Evolutionary conservation across 2,329 filamentous ascomycete species (phyloP).

Genomic region (Colletotrichum orchidophilum): DNA sequence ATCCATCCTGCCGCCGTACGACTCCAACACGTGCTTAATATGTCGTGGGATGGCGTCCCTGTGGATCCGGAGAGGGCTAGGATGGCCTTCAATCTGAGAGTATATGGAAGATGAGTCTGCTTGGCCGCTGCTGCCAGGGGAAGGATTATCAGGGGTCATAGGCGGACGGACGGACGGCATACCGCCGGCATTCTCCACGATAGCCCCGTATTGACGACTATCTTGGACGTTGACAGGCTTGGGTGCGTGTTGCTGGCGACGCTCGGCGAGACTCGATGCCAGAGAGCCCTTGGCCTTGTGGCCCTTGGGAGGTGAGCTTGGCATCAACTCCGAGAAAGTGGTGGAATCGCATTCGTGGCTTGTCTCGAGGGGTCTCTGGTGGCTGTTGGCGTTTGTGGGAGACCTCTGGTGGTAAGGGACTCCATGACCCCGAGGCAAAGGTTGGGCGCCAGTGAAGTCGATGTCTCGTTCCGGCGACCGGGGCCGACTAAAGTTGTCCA

Average conservation of each 20-base stretch:
- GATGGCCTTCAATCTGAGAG: conserved; percentile 19
- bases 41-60: conserved; percentile 16
- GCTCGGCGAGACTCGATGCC: conserved; percentile 29
- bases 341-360: conserved; percentile 15
- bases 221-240: conserved; percentile 18
- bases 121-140: neutral
- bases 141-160: conserved; percentile 5
- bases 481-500: conserved; percentile 33
- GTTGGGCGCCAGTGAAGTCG: conserved; percentile 3
- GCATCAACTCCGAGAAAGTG: conserved; percentile 31
- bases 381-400: neutral
- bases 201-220: conserved; percentile 19
- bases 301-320: neutral
- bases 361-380: neutral
- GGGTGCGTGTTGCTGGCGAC: conserved; percentile 20
- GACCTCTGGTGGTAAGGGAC: neutral
- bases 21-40: conserved; percentile 28
- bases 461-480: conserved; percentile 36
- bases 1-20: conserved; percentile 28
- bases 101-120: conserved; percentile 33
- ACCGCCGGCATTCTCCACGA: neutral
- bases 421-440: neutral
- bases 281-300: conserved; percentile 12
- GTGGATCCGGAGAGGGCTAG: conserved; percentile 14
- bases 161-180: conserved; percentile 38